These are phyloP conservation scores for Capsicum pubescens DNA, from an alignment of 257 asterid species.

Conservation along the genomic window DNA sequence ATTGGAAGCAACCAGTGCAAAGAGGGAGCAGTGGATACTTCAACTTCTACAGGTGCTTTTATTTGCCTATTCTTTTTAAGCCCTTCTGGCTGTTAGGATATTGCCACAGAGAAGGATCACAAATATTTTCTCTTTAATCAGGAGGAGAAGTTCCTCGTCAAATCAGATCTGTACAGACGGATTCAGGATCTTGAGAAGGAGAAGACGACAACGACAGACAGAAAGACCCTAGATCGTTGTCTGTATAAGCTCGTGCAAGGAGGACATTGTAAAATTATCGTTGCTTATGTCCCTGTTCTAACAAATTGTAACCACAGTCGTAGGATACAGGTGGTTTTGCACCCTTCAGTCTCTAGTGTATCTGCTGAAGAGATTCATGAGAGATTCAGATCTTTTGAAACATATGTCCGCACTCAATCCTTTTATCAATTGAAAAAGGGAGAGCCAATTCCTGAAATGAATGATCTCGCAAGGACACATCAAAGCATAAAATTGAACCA, in stretches of 20 bases:
- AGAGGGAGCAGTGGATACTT: slow-evolving; percentile 85
- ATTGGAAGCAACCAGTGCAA: slow-evolving; percentile 53
- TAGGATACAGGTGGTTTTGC: slow-evolving; percentile 76
- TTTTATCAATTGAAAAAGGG: slow-evolving; percentile 54
- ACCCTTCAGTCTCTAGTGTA: slow-evolving; percentile 62
- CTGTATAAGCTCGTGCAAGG: slow-evolving; percentile 83
- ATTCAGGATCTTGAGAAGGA: slow-evolving; percentile 75
- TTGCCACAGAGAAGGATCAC: slow-evolving; percentile 35
- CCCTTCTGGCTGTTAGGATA: slow-evolving; percentile 31
- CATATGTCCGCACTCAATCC: slow-evolving; percentile 60
- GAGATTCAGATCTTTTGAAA: slow-evolving; percentile 71
- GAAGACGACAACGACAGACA: slow-evolving; percentile 65
- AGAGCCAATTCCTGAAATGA: slow-evolving; percentile 57
- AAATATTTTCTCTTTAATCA: slow-evolving; percentile 45
- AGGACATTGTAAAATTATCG: slow-evolving; percentile 81
- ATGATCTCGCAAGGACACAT: slow-evolving; percentile 72
- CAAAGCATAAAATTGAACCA: slow-evolving; percentile 47
- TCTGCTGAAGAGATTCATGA: slow-evolving; percentile 84
- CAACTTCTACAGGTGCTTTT: slow-evolving; percentile 78
- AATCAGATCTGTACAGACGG: slow-evolving; percentile 78
- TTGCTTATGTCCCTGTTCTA: slow-evolving; percentile 66
- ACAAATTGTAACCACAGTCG: slow-evolving; percentile 80
- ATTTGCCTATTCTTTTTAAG: slow-evolving; percentile 32
- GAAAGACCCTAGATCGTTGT: slow-evolving; percentile 75
- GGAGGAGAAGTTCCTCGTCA: slow-evolving; percentile 91